Evolutionary conservation across 1,284 basidiomycete genomes (phyloP).

Genomic region (Ceratobasidium sp.): DNA sequence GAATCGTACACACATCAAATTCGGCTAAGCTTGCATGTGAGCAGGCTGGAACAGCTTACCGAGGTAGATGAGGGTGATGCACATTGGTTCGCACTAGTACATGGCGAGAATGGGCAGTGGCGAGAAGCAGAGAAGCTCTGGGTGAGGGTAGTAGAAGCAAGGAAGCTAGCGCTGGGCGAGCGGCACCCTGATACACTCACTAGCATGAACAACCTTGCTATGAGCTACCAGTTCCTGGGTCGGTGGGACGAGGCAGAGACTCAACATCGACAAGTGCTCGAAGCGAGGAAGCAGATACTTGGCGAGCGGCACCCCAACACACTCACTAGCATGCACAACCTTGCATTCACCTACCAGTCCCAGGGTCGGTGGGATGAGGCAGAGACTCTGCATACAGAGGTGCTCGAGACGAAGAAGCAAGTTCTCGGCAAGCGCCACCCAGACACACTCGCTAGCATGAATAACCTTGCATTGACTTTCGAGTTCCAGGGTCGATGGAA

Average conservation of each 20-base stretch:
- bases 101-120: no score
- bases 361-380: neutral
- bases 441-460: neutral
- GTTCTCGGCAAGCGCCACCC: neutral
- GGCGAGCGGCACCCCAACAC: neutral
- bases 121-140: no score
- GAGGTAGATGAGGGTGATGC: no score
- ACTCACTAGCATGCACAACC: neutral
- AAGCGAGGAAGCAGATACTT: neutral
- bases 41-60: no score
- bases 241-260: neutral
- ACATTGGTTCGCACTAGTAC: no score
- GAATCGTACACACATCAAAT: no score
- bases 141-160: no score
- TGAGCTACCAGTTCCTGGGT: neutral
- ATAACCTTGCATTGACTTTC: neutral
- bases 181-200: neutral
- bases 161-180: neutral
- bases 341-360: neutral
- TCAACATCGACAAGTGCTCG: neutral
- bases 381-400: neutral
- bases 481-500: neutral
- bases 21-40: no score
- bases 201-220: neutral
- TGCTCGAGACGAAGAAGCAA: neutral